Base-by-base conservation (phyloP, 2,329 filamentous ascomycete species). In the Alternaria solani region DNA sequence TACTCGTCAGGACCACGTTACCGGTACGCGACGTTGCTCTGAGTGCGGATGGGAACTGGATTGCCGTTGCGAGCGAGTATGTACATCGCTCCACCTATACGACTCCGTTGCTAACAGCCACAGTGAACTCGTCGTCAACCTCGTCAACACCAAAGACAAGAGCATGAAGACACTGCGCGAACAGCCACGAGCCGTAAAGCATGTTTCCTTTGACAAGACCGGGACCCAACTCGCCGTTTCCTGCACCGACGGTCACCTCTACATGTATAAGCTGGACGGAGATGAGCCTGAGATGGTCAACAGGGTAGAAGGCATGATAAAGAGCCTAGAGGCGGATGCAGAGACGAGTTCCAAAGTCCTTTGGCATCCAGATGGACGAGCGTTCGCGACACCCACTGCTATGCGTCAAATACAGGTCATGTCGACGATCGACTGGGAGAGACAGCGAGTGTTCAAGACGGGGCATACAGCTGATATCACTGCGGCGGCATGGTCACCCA, bases 321-420 rank as follows among this genome's bases (percentile, higher is more conserved):
- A 89, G 62, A 86, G 86, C 18, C 78, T 94, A 3, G 94, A 97
- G 59, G 86, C 88, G 1, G 92, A 95, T 44, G 86, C 89, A 1
- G 91, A 96, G 62, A 85, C 87, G 6, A 93, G 89, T 65, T 90
- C 92, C 4, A 86, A 86, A 71, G 88, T 90, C 6, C 87, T 88
- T 0, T 99, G 95, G 95, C 95, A 98, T 80, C 96, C 96, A 0
- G 94, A 98, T 75, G 94, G 95, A 20, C 88, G 92, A 67, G 92
- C 94, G 3, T 96, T 99, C 78, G 94, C 92, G 1, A 89, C 91
- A 20, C 89, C 93, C 0, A 97, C 94, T 20, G 87, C 91, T 0
- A 93, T 91, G 23, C 87, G 90, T 70, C 70, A 80, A 90, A 96
- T 75, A 88, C 91, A 96, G 72, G 87, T 97, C 39, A 86, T 97